Base-by-base conservation (phyloP, 352 stramenopile species). In the Phytophthora sp. region DNA sequence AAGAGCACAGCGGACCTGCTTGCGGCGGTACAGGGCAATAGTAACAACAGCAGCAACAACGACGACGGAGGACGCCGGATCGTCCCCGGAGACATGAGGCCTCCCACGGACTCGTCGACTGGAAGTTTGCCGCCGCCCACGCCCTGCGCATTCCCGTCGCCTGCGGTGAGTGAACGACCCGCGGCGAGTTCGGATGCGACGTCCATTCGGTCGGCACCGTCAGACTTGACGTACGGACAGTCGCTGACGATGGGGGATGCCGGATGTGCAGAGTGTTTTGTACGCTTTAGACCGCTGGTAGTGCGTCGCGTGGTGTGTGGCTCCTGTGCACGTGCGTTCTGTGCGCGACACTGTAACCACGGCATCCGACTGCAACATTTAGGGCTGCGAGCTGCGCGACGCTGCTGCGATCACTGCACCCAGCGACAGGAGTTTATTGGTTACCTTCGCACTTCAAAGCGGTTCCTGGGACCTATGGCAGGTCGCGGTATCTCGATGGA, bases 301-400 rank as follows among this genome's bases (percentile, higher is more conserved):
- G 66, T 61, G 3, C 59, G 84, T 0, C 75, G 81, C 23, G 68
- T 88, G 12, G 62, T 90, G n/a, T 93, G 85, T 53, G 69, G 70
- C 16, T 90, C 77, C 4, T 93, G 85, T 49, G 71, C 76, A 1
- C 53, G 71, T 7, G 65, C 80, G 7, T 91, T 90, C 57, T 93
- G 85, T 30, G 75, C 74, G 13, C 71, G 78, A 38, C 82, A 93
- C 41, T 93, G 85, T 39, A 76, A 72, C 30, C 63, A 67, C n/a
- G 71, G 71, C 18, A 63, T 90, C 2, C 79, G 74, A 20, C 57
- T 93, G 8, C 59, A 76, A 2, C 80, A 88, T 36, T 46, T 89
- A 2, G 77, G 63, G 4, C 55, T 77, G 2, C 67, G 65, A 7
- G 57, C 73, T 1, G 56, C 72, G 3, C 69, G 77, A 15, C 71